Evolutionary conservation across 1,284 basidiomycete species (phyloP), one percentile per base, ranked within the genome.

Genomic region (Anthracocystis panici-leucophaei): DNA sequence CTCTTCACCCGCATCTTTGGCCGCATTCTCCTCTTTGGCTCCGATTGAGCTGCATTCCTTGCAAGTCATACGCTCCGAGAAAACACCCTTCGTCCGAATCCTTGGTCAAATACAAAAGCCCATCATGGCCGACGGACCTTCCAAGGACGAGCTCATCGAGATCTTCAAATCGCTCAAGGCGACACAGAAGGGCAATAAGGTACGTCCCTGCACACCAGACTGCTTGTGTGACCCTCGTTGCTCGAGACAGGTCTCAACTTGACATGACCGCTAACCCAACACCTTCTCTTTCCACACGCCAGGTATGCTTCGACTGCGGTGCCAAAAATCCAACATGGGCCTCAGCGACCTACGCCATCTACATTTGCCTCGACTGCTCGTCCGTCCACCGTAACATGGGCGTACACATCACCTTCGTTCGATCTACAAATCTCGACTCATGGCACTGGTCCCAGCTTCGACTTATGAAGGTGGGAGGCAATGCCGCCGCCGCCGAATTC

Each of bases 301-400:
- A 98, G 96, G 89, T 91, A 81, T 99, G 96, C 88, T 97, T 97
- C 84, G 96, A 99, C 87, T 99, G 97, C 85, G 90, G 91, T 80
- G 95, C 96, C 67, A 92, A 95, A 83, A 97, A 97, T 87, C 96
- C 96, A 60, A 97, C 95, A 51, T 99, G 96, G 96, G 92, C 95
- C 2, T 95, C 93, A 74, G 94, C 97, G 35, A 96, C 94, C 0
- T 99, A 92, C 84, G 96, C 93, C 54, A 91, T 99, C 49, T 99
- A 99, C 87, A 96, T 99, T 83, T 99, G 96, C 84, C 88, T 99
- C 49, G 95, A 99, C 81, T 99, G 96, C 88, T 98, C 95, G 6
- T 93, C 92, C 74, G 89, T 93, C 16, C 96, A 99, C 86, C 90
- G 96, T 64, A 98, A 97, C 86, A 92, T 98, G 90, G 96, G 96